A percentile compares a stretch with the other conserved stretches of the same genome.
phyloP scores from a whole-genome alignment of 2,329 filamentous ascomycete species.

The Verruconis gallopava region DNA sequence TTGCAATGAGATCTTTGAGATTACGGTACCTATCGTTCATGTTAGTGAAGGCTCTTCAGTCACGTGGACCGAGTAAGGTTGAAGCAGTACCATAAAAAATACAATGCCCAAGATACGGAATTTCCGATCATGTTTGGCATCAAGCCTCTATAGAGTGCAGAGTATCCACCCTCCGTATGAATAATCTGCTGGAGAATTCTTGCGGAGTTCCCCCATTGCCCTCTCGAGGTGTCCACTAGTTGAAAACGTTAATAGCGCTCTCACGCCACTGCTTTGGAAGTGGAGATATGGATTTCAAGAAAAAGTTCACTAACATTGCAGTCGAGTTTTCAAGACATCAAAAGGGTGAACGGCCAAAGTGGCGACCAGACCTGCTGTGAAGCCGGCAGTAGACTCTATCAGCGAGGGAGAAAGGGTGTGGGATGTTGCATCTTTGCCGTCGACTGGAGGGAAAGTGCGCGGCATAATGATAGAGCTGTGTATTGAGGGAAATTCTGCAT shows the following conservation, averaged over 20 bases:
- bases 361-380: constrained; percentile 75
- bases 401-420: constrained; percentile 56
- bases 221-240: constrained; percentile 19
- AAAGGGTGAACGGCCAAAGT: constrained; percentile 84
- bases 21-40: constrained; percentile 36
- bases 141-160: constrained; percentile 76
- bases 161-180: constrained; percentile 42
- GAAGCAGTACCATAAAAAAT: constrained; percentile 56
- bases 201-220: constrained; percentile 39
- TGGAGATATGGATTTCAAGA: too few relatives aligned
- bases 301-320: constrained; percentile 53
- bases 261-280: too few relatives aligned
- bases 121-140: constrained; percentile 87
- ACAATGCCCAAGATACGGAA: constrained; percentile 77
- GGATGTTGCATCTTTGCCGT: constrained; percentile 24
- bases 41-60: background rate
- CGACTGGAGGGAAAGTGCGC: constrained; percentile 36
- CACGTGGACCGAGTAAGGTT: background rate
- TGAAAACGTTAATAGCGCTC: too few relatives aligned
- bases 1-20: constrained; percentile 41
- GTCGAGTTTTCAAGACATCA: constrained; percentile 89
- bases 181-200: constrained; percentile 40
- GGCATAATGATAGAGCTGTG: constrained; percentile 24
- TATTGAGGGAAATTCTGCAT: background rate
- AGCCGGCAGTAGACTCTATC: constrained; percentile 79